Evolutionary conservation across 2,329 filamentous ascomycete genomes (phyloP), one percentile per base, ranked within the genome.

Genomic region (Ascochyta fabae): DNA sequence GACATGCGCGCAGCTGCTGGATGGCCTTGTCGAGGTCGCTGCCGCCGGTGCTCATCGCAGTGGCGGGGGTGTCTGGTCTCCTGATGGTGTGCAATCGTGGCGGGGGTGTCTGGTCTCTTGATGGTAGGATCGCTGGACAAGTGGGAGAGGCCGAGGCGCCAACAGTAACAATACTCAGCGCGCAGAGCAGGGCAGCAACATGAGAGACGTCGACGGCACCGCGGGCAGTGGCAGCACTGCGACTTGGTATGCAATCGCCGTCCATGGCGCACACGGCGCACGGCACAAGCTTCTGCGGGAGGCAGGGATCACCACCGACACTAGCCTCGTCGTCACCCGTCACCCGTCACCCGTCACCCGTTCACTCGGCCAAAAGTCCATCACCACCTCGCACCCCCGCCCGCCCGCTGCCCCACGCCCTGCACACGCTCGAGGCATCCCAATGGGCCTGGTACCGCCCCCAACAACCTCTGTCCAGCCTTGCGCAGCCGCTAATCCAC

Each of bases 1-100:
- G 91, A 79, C 95, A 99, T 74, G 92, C 90, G 81, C 95, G 92
- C 73, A 99, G 84, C 78, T 97, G 93, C 76, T 91, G 90, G 73
- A 99, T 99, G 56, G 93, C 93, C 79, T 94, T 97, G 56, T 13
- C 45, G 40, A 29, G 22, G 58, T 48, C 50, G 79, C 93, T 96
- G 90, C 96, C 97, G 58, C 67, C 73, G 39, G 63, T 67, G 57
- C 71, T 75, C 73, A 75, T 19, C 19, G 19, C 74, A 48, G 42
- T 59, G 53, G 31, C 45, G 51, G 36, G 33, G 35, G 40, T 19
- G 19, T 19, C 19, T 19, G 19, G 2, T 19, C 19, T 19, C 19
- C 3, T 3, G 19, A 3, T 23, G 23, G 38, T 42, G 23, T 35
- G 16, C 29, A 29, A 26, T 26, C 24, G 5, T 19, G 19, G 19